Conservation (phyloP, 192 early-diverging fungal species). For the Coemansia nantahalensis region DNA sequence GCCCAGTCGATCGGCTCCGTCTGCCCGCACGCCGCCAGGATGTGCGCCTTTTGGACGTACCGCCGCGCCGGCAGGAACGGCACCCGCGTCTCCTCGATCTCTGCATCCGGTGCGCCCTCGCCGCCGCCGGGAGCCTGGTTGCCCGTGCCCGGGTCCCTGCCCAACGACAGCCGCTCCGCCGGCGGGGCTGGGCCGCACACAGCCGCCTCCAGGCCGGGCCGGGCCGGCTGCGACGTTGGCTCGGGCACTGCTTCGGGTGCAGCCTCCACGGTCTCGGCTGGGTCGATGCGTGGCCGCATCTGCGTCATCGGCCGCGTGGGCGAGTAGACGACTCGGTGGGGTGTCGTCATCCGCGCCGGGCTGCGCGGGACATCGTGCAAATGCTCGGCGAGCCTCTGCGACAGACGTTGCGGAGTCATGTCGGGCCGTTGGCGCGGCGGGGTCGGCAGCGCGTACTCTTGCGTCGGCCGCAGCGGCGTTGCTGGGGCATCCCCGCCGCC, state of each 20-base stretch:
- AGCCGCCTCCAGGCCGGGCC: no score
- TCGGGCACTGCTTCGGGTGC: not conserved
- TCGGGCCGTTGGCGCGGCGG: not conserved
- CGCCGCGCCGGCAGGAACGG: constrained; percentile 51
- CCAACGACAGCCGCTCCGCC: constrained; percentile 6
- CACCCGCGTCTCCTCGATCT: constrained; percentile 42
- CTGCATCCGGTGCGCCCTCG: constrained; percentile 20
- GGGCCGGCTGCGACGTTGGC: no score
- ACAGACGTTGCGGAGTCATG: not conserved
- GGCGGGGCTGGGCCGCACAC: no score
- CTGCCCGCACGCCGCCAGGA: constrained; percentile 48
- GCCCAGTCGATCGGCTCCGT: constrained; percentile 53
- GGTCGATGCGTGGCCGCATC: constrained; percentile 9
- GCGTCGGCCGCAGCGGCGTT: not conserved
- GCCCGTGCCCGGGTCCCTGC: not conserved
- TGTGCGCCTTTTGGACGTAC: constrained; percentile 45
- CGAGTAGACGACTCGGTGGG: constrained; percentile 48
- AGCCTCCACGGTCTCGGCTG: constrained; percentile 1
- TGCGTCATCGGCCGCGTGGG: constrained; percentile 21
- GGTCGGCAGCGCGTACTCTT: not conserved
- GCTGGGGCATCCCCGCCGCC: no score
- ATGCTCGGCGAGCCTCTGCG: not conserved
- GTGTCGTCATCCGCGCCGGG: constrained; percentile 37
- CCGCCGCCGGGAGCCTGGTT: constrained; percentile 7
- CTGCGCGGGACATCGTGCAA: constrained; percentile 16